Evolutionary conservation across 129 eudicot genomes (phyloP), one percentile per base, ranked within the genome.

Genomic region (Artemisia annua): DNA sequence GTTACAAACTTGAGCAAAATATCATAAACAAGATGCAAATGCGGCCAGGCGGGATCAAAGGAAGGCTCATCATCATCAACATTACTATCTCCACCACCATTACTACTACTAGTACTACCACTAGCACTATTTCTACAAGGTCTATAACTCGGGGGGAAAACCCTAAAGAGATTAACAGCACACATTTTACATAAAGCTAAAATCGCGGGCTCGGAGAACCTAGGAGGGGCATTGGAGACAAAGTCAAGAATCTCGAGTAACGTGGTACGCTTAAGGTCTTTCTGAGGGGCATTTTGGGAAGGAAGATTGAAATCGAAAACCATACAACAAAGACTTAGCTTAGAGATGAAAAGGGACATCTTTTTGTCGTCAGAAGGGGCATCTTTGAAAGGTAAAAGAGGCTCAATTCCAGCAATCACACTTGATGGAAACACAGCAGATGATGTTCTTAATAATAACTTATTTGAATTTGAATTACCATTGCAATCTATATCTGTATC

Each of bases 1-100:
- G 83, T 86, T 13, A 90, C 88, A 30, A 94, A 86, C 81, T 82
- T 90, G 49, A 87, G 96, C 77, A 94, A 77, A 68, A 94, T 77
- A 75, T 89, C 98, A 68, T 94, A 94, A 71, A 94, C 97, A 20
- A 94, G 68, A 54, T 90, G 92, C 66, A 94, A 72, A 78, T 94
- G 98, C 9, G 98, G 71, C 98, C 98, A 94, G 0, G 97, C 95
- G 11, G 98, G 92, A 71, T 94, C 98, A 51, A 90, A 94, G 6
- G 73, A 82, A 55, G 97, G 98, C 52, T 87, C 96, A 17, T 82
- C 91, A 46, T 88, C 92, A 53, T 86, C 81, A 51, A 87, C 97
- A n/a, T 88, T 82, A 48, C 85, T 72, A n/a, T 1, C 26, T 0
- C 70, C 63, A 18, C 57, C 69, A 35, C 59, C 18, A 53, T 82